A percentile compares a stretch with the other conserved stretches of the same genome.
These are phyloP conservation scores for Fraxinus americana DNA, from an alignment of 257 asterid species.

Conservation along the genomic window DNA sequence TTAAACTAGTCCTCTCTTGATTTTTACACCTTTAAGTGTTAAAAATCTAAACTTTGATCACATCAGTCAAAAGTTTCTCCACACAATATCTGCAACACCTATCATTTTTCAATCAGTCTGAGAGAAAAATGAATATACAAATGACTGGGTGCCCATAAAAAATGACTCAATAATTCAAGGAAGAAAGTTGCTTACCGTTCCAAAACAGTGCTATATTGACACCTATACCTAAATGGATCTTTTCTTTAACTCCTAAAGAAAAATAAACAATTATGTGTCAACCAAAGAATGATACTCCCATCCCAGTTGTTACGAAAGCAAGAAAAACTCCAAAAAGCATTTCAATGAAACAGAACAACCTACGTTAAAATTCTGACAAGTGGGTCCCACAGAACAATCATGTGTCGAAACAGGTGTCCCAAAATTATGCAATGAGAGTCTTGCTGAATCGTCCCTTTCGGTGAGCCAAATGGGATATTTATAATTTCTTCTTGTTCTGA, in stretches of 20 bases:
- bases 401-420: constrained; percentile 32
- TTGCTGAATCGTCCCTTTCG: constrained; percentile 8
- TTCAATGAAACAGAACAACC: constrained; percentile 24
- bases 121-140: neutral
- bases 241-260: constrained; percentile 3
- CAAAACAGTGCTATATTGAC: constrained; percentile 31
- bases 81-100: constrained; percentile 9
- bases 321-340: constrained; percentile 1
- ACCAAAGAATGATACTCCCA: constrained; percentile 24
- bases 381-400: constrained; percentile 40
- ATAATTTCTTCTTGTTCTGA: constrained; percentile 6
- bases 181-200: constrained; percentile 43
- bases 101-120: neutral
- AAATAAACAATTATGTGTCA: constrained; percentile 37
- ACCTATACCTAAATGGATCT: constrained; percentile 17
- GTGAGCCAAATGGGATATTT: neutral
- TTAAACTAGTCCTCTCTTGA: neutral
- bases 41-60: constrained; percentile 23
- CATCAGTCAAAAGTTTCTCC: constrained; percentile 17
- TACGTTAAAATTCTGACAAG: constrained; percentile 23
- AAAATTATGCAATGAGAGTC: neutral
- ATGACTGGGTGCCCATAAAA: neutral
- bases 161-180: constrained; percentile 20
- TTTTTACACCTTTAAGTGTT: constrained; percentile 22
- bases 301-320: constrained; percentile 16